A percentile compares a stretch with the other conserved stretches of the same genome.
Evolutionary conservation across 805 yeast genomes (phyloP).

Genomic region (Wickerhamiella parazyma): DNA sequence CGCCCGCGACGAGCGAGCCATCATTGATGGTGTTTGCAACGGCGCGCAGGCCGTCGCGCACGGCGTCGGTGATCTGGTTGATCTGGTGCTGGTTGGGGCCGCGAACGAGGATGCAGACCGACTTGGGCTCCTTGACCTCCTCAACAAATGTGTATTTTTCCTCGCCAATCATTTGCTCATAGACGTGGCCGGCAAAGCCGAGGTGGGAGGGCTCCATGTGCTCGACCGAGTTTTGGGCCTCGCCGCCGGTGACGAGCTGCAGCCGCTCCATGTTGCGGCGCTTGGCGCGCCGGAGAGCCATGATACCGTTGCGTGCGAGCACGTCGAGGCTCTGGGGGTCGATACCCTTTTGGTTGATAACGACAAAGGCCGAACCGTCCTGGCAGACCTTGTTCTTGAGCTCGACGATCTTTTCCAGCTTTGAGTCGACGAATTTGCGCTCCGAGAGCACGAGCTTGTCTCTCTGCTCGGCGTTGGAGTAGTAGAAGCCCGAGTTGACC

Average conservation of each 20-base stretch:
- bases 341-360: conserved; percentile 95
- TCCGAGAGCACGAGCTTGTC: conserved; percentile 89
- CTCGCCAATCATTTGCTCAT: conserved; percentile 89
- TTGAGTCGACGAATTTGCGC: conserved; percentile 87
- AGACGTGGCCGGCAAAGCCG: conserved; percentile 82
- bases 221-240: conserved; percentile 94
- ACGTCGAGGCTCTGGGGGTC: conserved; percentile 96
- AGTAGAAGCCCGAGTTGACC: conserved; percentile 90
- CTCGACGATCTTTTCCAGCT: conserved; percentile 79
- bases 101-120: conserved; percentile 82
- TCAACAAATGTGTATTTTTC: conserved; percentile 95
- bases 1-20: conserved; percentile 82
- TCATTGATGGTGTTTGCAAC: conserved; percentile 86
- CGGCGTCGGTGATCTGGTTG: conserved; percentile 91
- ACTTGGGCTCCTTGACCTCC: conserved; percentile 70
- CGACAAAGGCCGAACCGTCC: conserved; percentile 67
- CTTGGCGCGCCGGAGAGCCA: conserved; percentile 95
- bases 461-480: conserved; percentile 90
- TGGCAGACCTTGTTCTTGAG: conserved; percentile 87
- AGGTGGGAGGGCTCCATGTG: conserved; percentile 66
- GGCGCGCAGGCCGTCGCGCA: conserved; percentile 91
- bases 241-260: conserved; percentile 93
- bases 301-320: conserved; percentile 79
- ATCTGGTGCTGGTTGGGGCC: conserved; percentile 85
- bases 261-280: conserved; percentile 98